Base-by-base conservation (phyloP, 75 land plant genomes). In the Adiantum capillusveneris region DNA sequence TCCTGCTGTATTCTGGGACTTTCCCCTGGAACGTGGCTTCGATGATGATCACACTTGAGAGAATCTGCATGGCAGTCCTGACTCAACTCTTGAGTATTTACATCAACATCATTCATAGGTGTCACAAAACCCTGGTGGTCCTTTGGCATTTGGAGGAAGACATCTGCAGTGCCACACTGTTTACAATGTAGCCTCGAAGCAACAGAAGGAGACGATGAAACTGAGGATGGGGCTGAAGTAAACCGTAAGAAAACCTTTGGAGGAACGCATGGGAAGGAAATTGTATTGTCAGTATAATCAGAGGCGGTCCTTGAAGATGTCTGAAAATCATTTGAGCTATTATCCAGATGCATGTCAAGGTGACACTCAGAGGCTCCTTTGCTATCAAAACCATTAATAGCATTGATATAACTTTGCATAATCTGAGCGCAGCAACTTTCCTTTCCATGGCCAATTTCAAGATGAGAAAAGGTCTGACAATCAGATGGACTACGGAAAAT, bases 401-500 rank as follows among this genome's bases (percentile, higher is more conserved):
- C 37, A 34, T 9, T 46, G 14, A 46, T 46, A 26, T 26, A 53
- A 2, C 55, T 1, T 6, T 26, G 29, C 24, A 53, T 18, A 22
- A 26, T 26, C 24, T 22, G 27, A 24, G 6, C 14, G 1, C 3
- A 25, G 3, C 29, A 26, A 12, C 20, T 5, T 48, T 12, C 13
- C 29, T 24, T 24, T 53, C 55, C 2, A 24, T 53, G 16, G 1
- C 6, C 16, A 5, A 5, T 2, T 5, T 19, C 1, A 2, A 1
- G 2, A 53, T 22, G 55, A 25, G 16, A 53, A 3, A 22, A 53
- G 3, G 14, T 53, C 29, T 53, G 27, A 53, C 28, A 26, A 7
- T 53, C 29, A 6, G 28, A 53, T 22, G 55, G 25, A 26, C 25
- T 12, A 1, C 16, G 31, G 22, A 94, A 71, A 14, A 94, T 75